Conservation (phyloP, 345 rosid genomes). For the Rhizophora apiculata region DNA sequence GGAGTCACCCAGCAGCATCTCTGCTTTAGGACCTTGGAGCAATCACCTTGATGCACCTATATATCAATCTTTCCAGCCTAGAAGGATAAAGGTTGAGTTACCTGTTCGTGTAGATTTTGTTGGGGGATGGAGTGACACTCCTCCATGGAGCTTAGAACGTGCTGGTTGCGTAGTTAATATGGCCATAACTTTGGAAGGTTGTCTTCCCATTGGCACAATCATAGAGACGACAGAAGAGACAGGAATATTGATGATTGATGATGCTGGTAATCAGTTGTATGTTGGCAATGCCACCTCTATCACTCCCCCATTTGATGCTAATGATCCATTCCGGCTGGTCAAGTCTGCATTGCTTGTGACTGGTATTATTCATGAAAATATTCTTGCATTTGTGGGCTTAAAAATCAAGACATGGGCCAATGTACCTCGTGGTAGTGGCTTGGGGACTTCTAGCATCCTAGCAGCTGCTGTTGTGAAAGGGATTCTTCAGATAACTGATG, state of each 20-base stretch:
- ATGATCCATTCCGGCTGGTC: slow-evolving; percentile 79
- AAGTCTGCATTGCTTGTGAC: slow-evolving; percentile 89
- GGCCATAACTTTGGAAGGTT: slow-evolving; percentile 78
- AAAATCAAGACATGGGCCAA: slow-evolving; percentile 82
- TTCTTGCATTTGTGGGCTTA: slow-evolving; percentile 48
- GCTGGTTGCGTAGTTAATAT: slow-evolving; percentile 90
- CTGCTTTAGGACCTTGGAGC: slow-evolving; percentile 26
- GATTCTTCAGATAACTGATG: slow-evolving; percentile 64
- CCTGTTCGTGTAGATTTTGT: slow-evolving; percentile 95
- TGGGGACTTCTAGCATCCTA: slow-evolving; percentile 96
- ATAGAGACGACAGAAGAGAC: slow-evolving; percentile 55
- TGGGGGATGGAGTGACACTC: slow-evolving; percentile 99
- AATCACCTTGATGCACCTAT: slow-evolving; percentile 25
- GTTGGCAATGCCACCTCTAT: slow-evolving; percentile 52
- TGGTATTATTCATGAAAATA: slow-evolving; percentile 46
- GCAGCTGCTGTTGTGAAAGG: slow-evolving; percentile 97
- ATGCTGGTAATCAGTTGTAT: slow-evolving; percentile 54
- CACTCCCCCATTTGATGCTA: slow-evolving; percentile 55
- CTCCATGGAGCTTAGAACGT: slow-evolving; percentile 98
- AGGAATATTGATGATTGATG: slow-evolving; percentile 70
- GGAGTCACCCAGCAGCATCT: slow-evolving; percentile 36
- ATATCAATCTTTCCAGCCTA: slow-evolving; percentile 35
- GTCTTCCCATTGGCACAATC: slow-evolving; percentile 83
- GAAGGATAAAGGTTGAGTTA: slow-evolving; percentile 64
- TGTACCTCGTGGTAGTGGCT: slow-evolving; percentile 92